These are phyloP conservation scores for Viola pubescens DNA, from an alignment of 441 rosid genomes.

Conservation along the genomic window DNA sequence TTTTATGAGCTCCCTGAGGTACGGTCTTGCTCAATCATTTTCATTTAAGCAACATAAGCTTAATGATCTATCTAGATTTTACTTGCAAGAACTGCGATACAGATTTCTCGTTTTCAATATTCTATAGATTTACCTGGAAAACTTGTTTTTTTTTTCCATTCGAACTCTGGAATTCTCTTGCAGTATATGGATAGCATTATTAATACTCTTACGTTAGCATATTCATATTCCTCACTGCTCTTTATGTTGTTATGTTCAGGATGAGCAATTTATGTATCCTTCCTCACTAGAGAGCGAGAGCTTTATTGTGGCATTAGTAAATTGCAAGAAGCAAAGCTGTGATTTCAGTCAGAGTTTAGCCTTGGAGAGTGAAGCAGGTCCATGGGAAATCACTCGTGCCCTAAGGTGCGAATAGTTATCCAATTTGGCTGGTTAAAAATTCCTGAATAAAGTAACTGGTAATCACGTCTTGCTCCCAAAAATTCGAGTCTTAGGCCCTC, in stretches of 20 bases:
- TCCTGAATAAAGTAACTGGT: not conserved
- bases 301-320: constrained; percentile 63
- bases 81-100: no score
- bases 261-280: constrained; percentile 70
- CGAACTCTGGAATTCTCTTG: not conserved
- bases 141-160: not conserved
- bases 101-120: no score
- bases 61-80: no score
- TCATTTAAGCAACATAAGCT: not conserved
- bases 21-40: constrained; percentile 4
- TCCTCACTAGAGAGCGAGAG: constrained; percentile 64
- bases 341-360: constrained; percentile 14
- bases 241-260: constrained; percentile 32
- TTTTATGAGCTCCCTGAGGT: constrained; percentile 85
- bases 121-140: not conserved
- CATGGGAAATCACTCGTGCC: constrained; percentile 84
- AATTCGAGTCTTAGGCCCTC: not conserved
- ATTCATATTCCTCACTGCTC: not conserved
- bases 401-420: constrained; percentile 32
- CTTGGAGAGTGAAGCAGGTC: constrained; percentile 23
- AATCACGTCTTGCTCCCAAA: not conserved
- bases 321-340: constrained; percentile 28
- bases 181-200: not conserved
- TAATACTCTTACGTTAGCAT: not conserved
- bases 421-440: not conserved